These are phyloP conservation scores for Coemansia sp. DNA, from an alignment of 192 early-diverging fungal genomes.

Conservation along the genomic window DNA sequence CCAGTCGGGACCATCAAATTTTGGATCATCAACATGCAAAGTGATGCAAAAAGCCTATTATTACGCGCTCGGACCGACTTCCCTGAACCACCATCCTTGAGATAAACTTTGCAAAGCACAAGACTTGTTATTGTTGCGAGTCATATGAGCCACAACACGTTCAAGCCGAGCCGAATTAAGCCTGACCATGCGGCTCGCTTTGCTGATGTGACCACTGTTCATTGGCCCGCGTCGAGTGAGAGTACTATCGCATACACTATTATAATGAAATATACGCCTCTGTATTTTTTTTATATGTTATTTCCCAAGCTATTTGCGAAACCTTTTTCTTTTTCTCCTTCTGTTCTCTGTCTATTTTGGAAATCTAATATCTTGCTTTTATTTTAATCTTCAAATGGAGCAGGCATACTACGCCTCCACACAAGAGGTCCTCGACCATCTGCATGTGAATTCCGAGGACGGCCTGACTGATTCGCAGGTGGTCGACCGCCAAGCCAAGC, in stretches of 20 bases:
- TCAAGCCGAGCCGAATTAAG: not conserved
- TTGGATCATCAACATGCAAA: not conserved
- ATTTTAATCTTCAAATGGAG: conserved; percentile 52
- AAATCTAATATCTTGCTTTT: not conserved
- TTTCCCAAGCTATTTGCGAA: not conserved
- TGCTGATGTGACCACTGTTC: conserved; percentile 6
- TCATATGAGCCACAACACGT: not conserved
- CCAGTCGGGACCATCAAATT: not conserved
- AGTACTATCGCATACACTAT: not conserved
- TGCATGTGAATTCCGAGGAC: conserved; percentile 62
- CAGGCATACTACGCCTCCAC: conserved; percentile 60
- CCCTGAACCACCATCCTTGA: not conserved
- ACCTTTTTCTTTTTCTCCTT: not conserved
- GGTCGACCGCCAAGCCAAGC: conserved; percentile 57
- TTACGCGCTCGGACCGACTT: not conserved
- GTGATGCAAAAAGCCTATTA: not conserved
- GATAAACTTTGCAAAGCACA: not conserved
- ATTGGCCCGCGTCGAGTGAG: conserved; percentile 5
- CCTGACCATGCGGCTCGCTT: not conserved
- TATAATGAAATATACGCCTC: not conserved
- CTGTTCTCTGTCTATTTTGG: not conserved
- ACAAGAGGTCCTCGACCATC: conserved; percentile 65
- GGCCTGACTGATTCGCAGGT: conserved; percentile 73
- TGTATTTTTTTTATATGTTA: not conserved
- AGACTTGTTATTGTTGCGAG: not conserved